A percentile compares a stretch with the other conserved stretches of the same genome.
These are phyloP conservation scores for Liquidambar formosana DNA, from an alignment of 164 flowering plant species.

Conservation along the genomic window DNA sequence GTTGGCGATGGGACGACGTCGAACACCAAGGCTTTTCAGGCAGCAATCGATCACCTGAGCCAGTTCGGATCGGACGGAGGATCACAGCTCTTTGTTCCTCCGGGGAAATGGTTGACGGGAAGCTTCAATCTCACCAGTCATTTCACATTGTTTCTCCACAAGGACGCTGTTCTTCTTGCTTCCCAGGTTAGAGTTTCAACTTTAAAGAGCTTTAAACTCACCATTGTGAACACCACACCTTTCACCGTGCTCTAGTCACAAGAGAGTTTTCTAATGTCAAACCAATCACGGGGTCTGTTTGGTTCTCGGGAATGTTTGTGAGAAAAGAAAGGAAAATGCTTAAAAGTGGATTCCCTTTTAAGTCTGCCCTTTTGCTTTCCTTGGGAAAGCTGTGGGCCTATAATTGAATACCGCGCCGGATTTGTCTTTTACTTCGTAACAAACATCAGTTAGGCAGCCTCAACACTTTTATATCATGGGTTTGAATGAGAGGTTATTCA, in stretches of 20 bases:
- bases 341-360: background rate
- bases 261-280: no score
- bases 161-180: slow-evolving; percentile 59
- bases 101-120: slow-evolving; percentile 59
- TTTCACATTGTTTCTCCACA: slow-evolving; percentile 54
- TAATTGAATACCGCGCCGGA: no score
- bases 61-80: slow-evolving; percentile 41
- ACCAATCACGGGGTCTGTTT: no score
- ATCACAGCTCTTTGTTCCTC: slow-evolving; percentile 51
- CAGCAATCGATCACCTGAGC: slow-evolving; percentile 42
- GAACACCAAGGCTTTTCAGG: slow-evolving; percentile 51
- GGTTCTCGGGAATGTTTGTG: no score
- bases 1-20: slow-evolving; percentile 54
- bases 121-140: slow-evolving; percentile 65
- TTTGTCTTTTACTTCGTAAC: no score
- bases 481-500: no score
- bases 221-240: no score
- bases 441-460: no score
- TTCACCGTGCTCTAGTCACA: no score
- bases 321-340: no score
- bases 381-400: background rate
- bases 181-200: slow-evolving; percentile 39
- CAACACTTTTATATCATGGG: no score
- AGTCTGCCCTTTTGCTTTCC: background rate
- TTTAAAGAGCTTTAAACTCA: no score